Evolutionary conservation across 2,329 filamentous ascomycete genomes (phyloP).

Genomic region (Alternaria solani): DNA sequence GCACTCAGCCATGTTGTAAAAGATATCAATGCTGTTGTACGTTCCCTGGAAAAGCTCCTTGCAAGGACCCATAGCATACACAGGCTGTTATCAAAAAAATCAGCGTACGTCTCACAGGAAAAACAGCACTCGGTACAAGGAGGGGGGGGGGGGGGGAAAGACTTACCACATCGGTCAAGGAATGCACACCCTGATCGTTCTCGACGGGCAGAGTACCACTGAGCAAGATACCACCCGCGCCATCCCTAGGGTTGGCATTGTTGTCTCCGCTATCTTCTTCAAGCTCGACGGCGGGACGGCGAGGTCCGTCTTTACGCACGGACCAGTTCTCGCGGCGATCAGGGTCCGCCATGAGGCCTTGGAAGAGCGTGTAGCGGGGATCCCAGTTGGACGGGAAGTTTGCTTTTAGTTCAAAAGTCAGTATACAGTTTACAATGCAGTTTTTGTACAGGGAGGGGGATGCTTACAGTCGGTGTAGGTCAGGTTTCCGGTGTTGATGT

Average conservation of each 20-base stretch:
- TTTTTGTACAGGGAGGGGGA: too few relatives aligned
- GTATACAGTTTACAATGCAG: too few relatives aligned
- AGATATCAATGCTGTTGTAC: conserved; percentile 75
- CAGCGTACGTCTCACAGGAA: too few relatives aligned
- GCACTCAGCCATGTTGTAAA: conserved; percentile 76
- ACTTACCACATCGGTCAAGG: conserved; percentile 46
- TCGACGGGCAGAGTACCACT: conserved; percentile 76
- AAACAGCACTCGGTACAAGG: too few relatives aligned
- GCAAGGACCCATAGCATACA: conserved; percentile 81
- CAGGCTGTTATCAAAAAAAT: conserved; percentile 39
- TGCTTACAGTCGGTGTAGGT: conserved; percentile 61
- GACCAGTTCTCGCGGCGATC: conserved; percentile 80
- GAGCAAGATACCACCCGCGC: conserved; percentile 71
- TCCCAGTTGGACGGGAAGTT: conserved; percentile 87
- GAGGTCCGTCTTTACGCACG: conserved; percentile 71
- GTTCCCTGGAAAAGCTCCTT: conserved; percentile 77
- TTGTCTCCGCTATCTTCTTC: conserved; percentile 61
- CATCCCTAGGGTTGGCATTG: conserved; percentile 74
- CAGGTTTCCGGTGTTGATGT: conserved; percentile 68
- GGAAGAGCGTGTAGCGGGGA: conserved; percentile 80
- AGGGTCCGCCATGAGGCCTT: conserved; percentile 74
- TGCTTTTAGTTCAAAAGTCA: not conserved
- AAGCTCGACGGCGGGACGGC: conserved; percentile 66
- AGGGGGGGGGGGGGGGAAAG: too few relatives aligned
- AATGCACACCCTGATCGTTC: conserved; percentile 64